Evolutionary conservation across 2,329 filamentous ascomycete species (phyloP), one percentile per base, ranked within the genome.

Genomic region (Arthrinium puccinioides): DNA sequence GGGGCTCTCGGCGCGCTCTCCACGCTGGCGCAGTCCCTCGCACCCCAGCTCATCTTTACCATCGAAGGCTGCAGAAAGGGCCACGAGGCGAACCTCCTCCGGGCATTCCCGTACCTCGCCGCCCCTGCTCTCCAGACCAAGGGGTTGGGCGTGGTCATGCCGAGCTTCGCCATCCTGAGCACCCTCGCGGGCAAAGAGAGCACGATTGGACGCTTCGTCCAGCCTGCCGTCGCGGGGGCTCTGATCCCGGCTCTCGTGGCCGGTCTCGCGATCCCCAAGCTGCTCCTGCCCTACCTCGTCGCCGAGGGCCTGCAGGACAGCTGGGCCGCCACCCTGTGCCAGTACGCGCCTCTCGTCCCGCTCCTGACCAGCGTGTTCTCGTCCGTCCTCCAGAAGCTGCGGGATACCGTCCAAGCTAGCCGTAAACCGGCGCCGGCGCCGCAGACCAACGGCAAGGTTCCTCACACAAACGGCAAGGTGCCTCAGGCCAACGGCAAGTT

Each of bases 21-120:
- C n/a, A n/a, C n/a, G n/a, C 23, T 25, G 23, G 13, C 23, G 9
- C 23, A 25, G 23, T 13, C 13, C 23, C 8, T 25, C 23, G 8
- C 23, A 13, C 23, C 23, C 9, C 23, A 9, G 23, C 23, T 25
- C 9, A 46, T 50, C 13, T 55, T 45, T 38, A 47, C 36, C 2
- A 41, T 53, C 5, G 52, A 55, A 32, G 50, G 48, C 5, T 44
- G 49, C 19, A 44, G 52, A 2, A 35, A 37, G 8, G 47, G 48
- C 2, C 45, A 49, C 21, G 19, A 44, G 2, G 41, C 37, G 2
- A 42, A 39, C 6, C 31, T 42, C 5, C 32, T 51, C 11, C n/a
- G n/a, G n/a, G 31, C 39, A 0, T 21, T 46, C 4, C 48, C 50
- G 1, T 26, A 32, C 9, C 7, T 51, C 6, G 48, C 46, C 37